These are phyloP conservation scores for Kodamaea kaohsiungensis DNA, from an alignment of 805 yeast genomes.

Conservation along the genomic window DNA sequence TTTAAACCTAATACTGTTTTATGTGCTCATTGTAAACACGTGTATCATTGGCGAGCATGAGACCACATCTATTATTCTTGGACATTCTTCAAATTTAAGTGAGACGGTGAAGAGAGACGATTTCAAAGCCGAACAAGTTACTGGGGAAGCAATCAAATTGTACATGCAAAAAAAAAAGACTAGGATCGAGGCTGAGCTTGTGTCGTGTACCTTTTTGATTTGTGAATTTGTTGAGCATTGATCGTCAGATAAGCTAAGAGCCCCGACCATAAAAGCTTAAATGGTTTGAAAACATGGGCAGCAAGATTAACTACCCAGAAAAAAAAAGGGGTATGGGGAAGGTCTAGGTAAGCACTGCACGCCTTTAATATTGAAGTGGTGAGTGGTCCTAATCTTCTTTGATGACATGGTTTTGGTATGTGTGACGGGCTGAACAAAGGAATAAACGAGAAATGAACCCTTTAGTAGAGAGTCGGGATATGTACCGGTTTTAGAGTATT, in stretches of 20 bases:
- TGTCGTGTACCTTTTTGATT: not conserved
- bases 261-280: not conserved
- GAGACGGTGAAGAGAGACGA: not conserved
- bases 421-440: not conserved
- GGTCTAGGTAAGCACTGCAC: not conserved
- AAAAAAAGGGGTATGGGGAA: not conserved
- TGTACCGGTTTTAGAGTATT: not conserved
- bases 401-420: too few relatives aligned
- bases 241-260: not conserved
- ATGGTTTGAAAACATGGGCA: not conserved
- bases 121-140: not conserved
- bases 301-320: not conserved
- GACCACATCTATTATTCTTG: not conserved
- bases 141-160: not conserved
- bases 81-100: not conserved
- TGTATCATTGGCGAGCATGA: not conserved
- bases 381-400: too few relatives aligned
- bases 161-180: not conserved
- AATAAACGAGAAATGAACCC: not conserved
- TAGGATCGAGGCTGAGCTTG: not conserved
- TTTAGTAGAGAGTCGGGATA: not conserved
- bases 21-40: not conserved
- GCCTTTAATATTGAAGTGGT: not conserved
- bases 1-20: not conserved
- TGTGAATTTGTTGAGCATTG: not conserved